Evolutionary conservation across 139 green algal genomes (phyloP).

Genomic region (Chlorella sp.): DNA sequence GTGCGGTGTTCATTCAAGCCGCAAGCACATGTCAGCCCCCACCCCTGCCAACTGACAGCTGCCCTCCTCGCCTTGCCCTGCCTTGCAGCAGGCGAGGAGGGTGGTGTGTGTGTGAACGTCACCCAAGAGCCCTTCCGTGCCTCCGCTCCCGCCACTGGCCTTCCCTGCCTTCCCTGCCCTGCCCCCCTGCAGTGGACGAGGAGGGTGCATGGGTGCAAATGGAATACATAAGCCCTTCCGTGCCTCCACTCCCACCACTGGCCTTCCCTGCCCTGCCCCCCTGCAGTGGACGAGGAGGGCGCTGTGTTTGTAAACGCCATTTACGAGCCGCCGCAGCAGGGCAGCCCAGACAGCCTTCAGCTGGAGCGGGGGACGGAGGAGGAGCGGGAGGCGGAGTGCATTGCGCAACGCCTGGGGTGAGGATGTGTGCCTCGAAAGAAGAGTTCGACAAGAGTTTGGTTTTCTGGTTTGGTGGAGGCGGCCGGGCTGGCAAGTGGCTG

Average conservation of each 20-base stretch:
- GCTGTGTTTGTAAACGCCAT: slow-evolving; percentile 82
- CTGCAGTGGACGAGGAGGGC: slow-evolving; percentile 71
- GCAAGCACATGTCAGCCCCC: not conserved
- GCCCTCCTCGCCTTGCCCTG: not conserved
- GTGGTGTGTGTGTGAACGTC: slow-evolving; percentile 74
- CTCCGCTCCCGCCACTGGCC: not conserved
- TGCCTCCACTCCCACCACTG: not conserved
- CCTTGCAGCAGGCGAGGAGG: slow-evolving; percentile 69
- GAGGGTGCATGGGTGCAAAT: slow-evolving; percentile 76
- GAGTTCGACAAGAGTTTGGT: no score
- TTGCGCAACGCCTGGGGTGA: slow-evolving; percentile 73
- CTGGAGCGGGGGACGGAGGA: slow-evolving; percentile 68
- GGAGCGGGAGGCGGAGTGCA: slow-evolving; percentile 68
- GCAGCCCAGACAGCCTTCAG: slow-evolving; percentile 59
- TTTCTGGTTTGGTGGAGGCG: no score
- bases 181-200: slow-evolving; percentile 64
- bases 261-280: not conserved
- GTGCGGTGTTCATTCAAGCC: no score
- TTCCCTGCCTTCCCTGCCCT: not conserved
- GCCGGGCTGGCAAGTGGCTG: no score
- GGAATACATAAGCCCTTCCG: slow-evolving; percentile 88
- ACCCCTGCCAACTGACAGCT: not conserved
- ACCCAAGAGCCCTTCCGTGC: slow-evolving; percentile 89
- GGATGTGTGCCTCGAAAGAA: no score
- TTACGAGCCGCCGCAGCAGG: slow-evolving; percentile 95